Evolutionary conservation across 108 stramenopile species (phyloP), one percentile per base, ranked within the genome.

Genomic region (Nannochloropsis salina): DNA sequence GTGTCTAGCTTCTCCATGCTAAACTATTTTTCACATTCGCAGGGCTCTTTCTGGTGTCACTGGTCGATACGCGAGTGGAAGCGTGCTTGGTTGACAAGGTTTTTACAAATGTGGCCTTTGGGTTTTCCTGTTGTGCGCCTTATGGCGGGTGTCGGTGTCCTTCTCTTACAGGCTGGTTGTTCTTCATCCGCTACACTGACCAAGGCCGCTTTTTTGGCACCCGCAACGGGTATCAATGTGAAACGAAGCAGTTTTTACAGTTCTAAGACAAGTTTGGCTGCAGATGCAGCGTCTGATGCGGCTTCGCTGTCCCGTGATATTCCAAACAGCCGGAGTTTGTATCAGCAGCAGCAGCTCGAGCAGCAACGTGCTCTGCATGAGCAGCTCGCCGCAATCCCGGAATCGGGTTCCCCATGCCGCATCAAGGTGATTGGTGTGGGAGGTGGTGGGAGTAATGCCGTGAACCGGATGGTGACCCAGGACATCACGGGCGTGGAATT

Each of bases 361-460:
- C 20, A 74, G 61, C 61, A 74, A 6, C 61, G 15, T 74, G 61
- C 15, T n/a, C 61, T 74, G 61, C 61, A 74, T n/a, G 61, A 15
- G 61, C 61, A 74, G 61, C n/a, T 74, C 1, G 61, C 61, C 8
- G 61, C 61, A 15, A 74, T 74, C n/a, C 61, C 61, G 20, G 61
- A 74, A 3, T 31, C 81, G 40, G 81, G 40, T 12, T 86, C 86
- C n/a, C 86, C 86, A n/a, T 86, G 86, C 82, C 81, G 15, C 42
- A 90, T 91, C 87, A 91, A 93, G 86, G 93, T 93, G 15, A 80
- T 94, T 12, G 93, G 93, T 31, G 92, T 94, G 20, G 93, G 93
- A 31, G 93, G 93, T 41, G 93, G 92, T 22, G 93, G 93, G 3
- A 93, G 93, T 43, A 94, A 94, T 80, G 93, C 93, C 20, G 92